Percentiles rank a stretch among this genome's conserved stretches.
Evolutionary conservation across 2,329 filamentous ascomycete species (phyloP).

Genomic region (Ascochyta lentis): DNA sequence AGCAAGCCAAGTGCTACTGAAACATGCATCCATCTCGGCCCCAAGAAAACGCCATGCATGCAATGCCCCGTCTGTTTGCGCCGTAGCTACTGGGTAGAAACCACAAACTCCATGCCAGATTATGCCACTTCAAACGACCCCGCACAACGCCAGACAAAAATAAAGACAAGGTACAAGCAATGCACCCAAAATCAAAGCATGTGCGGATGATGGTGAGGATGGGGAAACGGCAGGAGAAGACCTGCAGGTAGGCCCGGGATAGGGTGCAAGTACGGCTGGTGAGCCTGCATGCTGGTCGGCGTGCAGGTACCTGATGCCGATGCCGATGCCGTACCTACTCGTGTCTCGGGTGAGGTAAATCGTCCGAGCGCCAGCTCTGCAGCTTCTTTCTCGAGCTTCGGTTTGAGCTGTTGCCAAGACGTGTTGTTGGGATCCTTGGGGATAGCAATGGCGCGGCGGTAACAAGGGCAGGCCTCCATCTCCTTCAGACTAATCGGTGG

Average conservation of each 20-base stretch:
- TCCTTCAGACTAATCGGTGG: constrained; percentile 46
- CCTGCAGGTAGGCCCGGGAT: constrained; percentile 11
- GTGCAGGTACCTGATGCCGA: constrained; percentile 32
- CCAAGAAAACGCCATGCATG: constrained; percentile 5
- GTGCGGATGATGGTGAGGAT: constrained; percentile 6
- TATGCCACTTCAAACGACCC: neutral
- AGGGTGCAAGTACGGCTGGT: constrained; percentile 20
- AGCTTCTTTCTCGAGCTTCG: constrained; percentile 46
- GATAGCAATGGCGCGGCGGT: constrained; percentile 48
- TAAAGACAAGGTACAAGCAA: neutral
- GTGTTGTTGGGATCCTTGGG: constrained; percentile 47
- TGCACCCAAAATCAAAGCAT: neutral
- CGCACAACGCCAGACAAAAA: neutral
- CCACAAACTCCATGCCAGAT: constrained; percentile 12
- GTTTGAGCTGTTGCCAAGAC: constrained; percentile 46
- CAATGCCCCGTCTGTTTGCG: constrained; percentile 11
- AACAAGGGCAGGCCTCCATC: constrained; percentile 50
- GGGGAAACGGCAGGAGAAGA: constrained; percentile 3
- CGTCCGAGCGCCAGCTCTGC: constrained; percentile 28
- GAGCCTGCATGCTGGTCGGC: constrained; percentile 22
- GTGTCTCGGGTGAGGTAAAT: constrained; percentile 14
- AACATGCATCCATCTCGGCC: neutral
- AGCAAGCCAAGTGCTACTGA: neutral
- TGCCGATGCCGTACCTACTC: constrained; percentile 19
- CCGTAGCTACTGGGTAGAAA: constrained; percentile 4